phyloP scores from a whole-genome alignment of 345 rosid species.

The Citrus australasica region DNA sequence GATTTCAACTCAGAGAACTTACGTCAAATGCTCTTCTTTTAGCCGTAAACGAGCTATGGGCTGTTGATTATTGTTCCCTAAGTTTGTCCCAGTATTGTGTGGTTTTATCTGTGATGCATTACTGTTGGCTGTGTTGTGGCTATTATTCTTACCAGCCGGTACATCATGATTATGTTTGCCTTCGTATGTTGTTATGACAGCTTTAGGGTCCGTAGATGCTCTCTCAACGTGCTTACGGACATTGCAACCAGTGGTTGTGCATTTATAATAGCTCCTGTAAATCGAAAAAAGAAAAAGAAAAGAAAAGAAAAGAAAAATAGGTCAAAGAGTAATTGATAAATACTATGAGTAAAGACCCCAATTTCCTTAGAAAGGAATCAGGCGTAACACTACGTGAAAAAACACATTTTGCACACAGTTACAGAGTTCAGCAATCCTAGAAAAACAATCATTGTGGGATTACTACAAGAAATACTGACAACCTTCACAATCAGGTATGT shows the following conservation, averaged over 20 bases:
- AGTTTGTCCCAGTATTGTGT: slow-evolving; percentile 24
- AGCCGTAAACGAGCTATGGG: slow-evolving; percentile 46
- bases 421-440: neutral
- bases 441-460: neutral
- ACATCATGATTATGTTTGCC: slow-evolving; percentile 90
- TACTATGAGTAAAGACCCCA: neutral
- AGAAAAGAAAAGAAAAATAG: neutral
- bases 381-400: neutral
- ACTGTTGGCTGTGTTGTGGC: slow-evolving; percentile 45
- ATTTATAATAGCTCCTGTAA: slow-evolving; percentile 88
- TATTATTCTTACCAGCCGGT: slow-evolving; percentile 55
- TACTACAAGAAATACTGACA: neutral
- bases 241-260: slow-evolving; percentile 76
- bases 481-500: neutral
- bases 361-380: neutral
- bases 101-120: slow-evolving; percentile 33
- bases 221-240: slow-evolving; percentile 94
- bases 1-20: slow-evolving; percentile 7
- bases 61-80: slow-evolving; percentile 35
- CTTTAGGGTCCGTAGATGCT: slow-evolving; percentile 82
- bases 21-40: slow-evolving; percentile 63
- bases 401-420: neutral
- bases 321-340: neutral
- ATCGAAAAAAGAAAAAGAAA: neutral
- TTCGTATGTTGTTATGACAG: slow-evolving; percentile 88